Conservation (phyloP, 768 basidiomycete genomes). For the Boletus rubropictus region DNA sequence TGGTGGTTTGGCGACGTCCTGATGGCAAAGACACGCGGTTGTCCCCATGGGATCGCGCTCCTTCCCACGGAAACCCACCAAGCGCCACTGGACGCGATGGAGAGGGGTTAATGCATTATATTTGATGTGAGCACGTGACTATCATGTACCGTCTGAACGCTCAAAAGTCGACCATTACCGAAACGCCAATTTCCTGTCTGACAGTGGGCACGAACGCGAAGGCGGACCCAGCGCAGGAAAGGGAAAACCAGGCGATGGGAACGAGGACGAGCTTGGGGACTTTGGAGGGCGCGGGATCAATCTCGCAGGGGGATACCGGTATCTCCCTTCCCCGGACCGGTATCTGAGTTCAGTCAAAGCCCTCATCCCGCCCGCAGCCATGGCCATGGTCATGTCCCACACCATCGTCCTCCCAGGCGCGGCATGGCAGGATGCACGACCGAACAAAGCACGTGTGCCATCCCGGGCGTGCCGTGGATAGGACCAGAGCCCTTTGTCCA, state of each 20-base stretch:
- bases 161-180: conserved; percentile 7
- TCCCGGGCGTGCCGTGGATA: conserved; percentile 7
- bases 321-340: background rate
- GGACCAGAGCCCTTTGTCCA: background rate
- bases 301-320: conserved; percentile 1
- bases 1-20: too few relatives aligned
- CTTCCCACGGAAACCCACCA: too few relatives aligned
- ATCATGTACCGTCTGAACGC: too few relatives aligned
- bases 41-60: too few relatives aligned
- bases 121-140: too few relatives aligned
- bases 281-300: conserved; percentile 1
- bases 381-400: background rate
- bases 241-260: background rate
- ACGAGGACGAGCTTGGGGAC: conserved; percentile 9
- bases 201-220: too few relatives aligned
- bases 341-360: background rate
- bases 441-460: background rate
- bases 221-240: too few relatives aligned
- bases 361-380: too few relatives aligned
- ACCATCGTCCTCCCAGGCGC: background rate
- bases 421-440: conserved; percentile 21
- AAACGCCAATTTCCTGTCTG: background rate
- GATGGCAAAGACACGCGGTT: too few relatives aligned
- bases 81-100: too few relatives aligned
- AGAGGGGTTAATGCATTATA: too few relatives aligned